A percentile compares a stretch with the other conserved stretches of the same genome.
These are phyloP conservation scores for Lachancea sp. DNA, from an alignment of 805 yeast genomes.

Conservation along the genomic window DNA sequence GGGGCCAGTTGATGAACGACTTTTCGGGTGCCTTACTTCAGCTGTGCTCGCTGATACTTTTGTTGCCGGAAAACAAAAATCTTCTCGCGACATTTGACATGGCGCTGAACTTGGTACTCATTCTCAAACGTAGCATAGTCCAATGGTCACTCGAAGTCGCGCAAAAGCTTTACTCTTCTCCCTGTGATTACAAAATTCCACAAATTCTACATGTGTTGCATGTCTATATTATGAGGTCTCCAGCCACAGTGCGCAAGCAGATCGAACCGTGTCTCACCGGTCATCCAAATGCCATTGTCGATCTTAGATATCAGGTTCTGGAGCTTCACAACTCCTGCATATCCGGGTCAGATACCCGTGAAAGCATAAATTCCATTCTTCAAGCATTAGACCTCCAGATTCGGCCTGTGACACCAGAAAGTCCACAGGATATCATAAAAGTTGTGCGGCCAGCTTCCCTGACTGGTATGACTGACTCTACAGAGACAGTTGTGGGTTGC, in stretches of 20 bases:
- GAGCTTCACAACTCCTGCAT: slow-evolving; percentile 5
- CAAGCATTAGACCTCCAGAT: not conserved
- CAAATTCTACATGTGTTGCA: slow-evolving; percentile 10
- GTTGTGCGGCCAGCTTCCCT: not conserved
- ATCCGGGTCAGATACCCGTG: slow-evolving; percentile 2
- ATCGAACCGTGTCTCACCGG: slow-evolving; percentile 4
- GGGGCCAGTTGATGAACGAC: slow-evolving; percentile 1
- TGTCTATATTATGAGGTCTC: slow-evolving; percentile 6
- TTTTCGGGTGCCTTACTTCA: slow-evolving; percentile 10
- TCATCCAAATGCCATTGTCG: slow-evolving; percentile 1
- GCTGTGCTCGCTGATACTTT: slow-evolving; percentile 9
- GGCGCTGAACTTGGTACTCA: slow-evolving; percentile 7
- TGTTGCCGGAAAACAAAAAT: slow-evolving; percentile 7
- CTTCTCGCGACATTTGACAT: slow-evolving; percentile 6
- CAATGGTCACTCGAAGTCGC: slow-evolving; percentile 8
- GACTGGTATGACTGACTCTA: not conserved
- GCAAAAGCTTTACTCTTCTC: slow-evolving; percentile 8
- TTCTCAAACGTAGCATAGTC: slow-evolving; percentile 5
- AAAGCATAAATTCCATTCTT: not conserved
- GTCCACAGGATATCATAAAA: not conserved
- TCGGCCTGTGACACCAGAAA: not conserved
- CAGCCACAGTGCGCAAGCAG: slow-evolving; percentile 3
- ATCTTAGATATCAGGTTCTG: slow-evolving; percentile 1
- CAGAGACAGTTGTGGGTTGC: not conserved
- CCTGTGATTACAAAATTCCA: slow-evolving; percentile 10